Evolutionary conservation across 1,284 basidiomycete species (phyloP), one percentile per base, ranked within the genome.

Genomic region (Retiboletus flavoniger): DNA sequence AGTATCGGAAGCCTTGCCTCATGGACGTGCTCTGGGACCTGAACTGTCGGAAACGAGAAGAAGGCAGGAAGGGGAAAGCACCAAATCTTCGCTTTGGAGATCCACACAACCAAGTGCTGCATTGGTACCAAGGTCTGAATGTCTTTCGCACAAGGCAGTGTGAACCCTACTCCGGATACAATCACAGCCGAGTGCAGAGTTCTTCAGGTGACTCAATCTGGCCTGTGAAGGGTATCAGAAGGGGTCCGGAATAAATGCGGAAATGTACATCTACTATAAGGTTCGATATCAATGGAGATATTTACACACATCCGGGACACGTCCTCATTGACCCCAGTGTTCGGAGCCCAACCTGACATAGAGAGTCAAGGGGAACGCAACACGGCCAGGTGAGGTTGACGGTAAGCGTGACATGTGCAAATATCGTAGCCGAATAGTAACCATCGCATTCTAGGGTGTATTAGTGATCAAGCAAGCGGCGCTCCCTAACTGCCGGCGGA

Each of bases 401-500:
- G 19, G 31, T 35, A 50, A 50, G 49, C 31, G 43, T 58, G 55
- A 41, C 24, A 17, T 28, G 55, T 44, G 52, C 51, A 55, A 55
- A 52, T 39, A 54, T 44, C 19, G 28, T 34, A 47, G 48, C 39
- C 38, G 51, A 48, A 50, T 36, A 49, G 53, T 36, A 38, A 45
- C 54, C 24, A 14, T 36, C 26, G 39, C 44, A 56, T 50, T 59
- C 56, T 73, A 72, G 24, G 59, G 58, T 10, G 69, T 63, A 52
- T 69, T 62, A 24, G 71, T 69, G 17, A 85, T 65, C 17, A 85
- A 60, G 61, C 82, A 82, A 16, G 83, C 81, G 32, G 85, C 91
- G 64, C 92, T 93, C 19, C 91, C 94, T 10, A 99, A 76, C 56
- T 94, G 89, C 60, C 91, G 78, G 58, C 97, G 80, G 55, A 98